Evolutionary conservation across 2,329 filamentous ascomycete genomes (phyloP), one percentile per base, ranked within the genome.

Genomic region (Rutstroemia sydowiana): DNA sequence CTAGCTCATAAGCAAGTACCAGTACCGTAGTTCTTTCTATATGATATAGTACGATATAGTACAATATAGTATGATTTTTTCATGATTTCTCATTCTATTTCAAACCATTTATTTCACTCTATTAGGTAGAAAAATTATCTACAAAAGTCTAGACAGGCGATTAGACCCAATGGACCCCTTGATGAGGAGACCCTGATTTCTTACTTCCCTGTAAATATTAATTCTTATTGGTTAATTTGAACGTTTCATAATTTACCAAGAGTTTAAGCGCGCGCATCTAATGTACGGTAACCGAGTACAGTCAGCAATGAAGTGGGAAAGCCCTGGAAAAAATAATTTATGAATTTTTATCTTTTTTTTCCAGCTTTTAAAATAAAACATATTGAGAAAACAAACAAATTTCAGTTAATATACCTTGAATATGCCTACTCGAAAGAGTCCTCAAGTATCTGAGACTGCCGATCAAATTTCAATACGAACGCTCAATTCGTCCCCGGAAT

Each of bases 261-360:
- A 23, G 14, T 46, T 16, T 46, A 46, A 36, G 39, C 47, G 47
- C 47, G 47, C 47, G 47, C 47, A 37, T 37, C 34, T 37, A 18
- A 37, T 37, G 34, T 37, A 37, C 34, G 34, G 34, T 37, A 37
- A 37, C 34, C 34, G 34, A 18, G 18, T n/a, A 50, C 47, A 50
- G 47, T 50, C 40, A 50, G 47, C 47, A 50, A 44, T n/a, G n/a
- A n/a, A n/a, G n/a, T n/a, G n/a, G n/a, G n/a, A n/a, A 36, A 16
- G 39, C 11, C 34, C 34, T 28, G 26, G 16, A 48, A 50, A 44
- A 44, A 36, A 34, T 45, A 45, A 41, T 50, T 37, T 28, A 18
- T 23, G 7, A 2, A 16, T 7, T 20, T 37, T 49, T 39, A 34
- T 43, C 11, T 14, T 32, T 23, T 14, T 18, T 11, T 21, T 31